These are phyloP conservation scores for Apiospora koreana DNA, from an alignment of 2,329 filamentous ascomycete genomes.

Conservation along the genomic window DNA sequence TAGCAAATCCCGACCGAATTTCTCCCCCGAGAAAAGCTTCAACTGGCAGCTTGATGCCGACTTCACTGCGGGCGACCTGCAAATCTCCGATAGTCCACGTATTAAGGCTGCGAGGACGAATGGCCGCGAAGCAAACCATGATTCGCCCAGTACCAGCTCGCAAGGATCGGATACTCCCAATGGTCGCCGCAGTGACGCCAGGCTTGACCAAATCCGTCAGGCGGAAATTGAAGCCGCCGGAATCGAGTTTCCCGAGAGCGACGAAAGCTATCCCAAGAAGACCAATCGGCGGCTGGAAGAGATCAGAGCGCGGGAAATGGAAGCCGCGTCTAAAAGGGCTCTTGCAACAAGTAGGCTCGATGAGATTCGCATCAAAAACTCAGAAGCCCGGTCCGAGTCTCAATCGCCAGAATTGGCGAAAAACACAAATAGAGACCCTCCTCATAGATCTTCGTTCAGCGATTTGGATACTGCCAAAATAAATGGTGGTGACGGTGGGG, in stretches of 20 bases:
- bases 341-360: slow-evolving; percentile 52
- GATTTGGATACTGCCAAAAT: background rate
- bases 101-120: slow-evolving; percentile 39
- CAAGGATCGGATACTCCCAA: slow-evolving; percentile 8
- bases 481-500: background rate
- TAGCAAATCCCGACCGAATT: background rate
- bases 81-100: slow-evolving; percentile 58
- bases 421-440: background rate
- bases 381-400: slow-evolving; percentile 35
- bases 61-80: slow-evolving; percentile 57
- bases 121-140: background rate
- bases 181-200: slow-evolving; percentile 33
- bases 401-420: slow-evolving; percentile 37
- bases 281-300: slow-evolving; percentile 51
- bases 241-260: slow-evolving; percentile 24
- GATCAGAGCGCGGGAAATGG: slow-evolving; percentile 45
- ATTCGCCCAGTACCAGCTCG: slow-evolving; percentile 13
- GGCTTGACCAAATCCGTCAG: slow-evolving; percentile 37
- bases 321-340: slow-evolving; percentile 46
- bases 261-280: slow-evolving; percentile 19
- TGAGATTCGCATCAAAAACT: slow-evolving; percentile 54
- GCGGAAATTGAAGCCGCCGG: slow-evolving; percentile 35
- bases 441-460: background rate
- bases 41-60: slow-evolving; percentile 59
- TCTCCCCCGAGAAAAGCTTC: slow-evolving; percentile 53